phyloP scores from a whole-genome alignment of 441 rosid genomes.

The Erodium texanum region DNA sequence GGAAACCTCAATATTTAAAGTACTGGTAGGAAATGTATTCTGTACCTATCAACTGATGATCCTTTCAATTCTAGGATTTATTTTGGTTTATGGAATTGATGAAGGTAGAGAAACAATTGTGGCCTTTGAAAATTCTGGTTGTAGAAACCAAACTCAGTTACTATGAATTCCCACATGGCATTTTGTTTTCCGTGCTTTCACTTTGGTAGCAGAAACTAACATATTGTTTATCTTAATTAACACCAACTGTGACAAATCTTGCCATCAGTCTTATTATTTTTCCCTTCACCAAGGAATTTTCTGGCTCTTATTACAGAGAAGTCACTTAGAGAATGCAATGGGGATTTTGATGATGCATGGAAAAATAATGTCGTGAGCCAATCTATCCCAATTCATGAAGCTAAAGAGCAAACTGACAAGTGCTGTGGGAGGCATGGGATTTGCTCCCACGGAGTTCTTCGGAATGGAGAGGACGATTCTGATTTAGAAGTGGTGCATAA shows the following conservation, averaged over 20 bases:
- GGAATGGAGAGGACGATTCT: constrained; percentile 37
- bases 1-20: background rate
- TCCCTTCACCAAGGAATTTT: background rate
- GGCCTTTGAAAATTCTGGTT: background rate
- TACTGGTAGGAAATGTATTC: background rate
- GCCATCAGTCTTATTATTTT: constrained; percentile 1
- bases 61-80: constrained; percentile 4
- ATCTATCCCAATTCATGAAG: constrained; percentile 25
- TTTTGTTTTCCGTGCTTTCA: background rate
- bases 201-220: constrained; percentile 6
- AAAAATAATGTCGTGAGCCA: constrained; percentile 31
- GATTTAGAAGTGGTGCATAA: constrained; percentile 24
- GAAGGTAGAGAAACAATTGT: background rate
- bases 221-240: background rate
- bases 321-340: constrained; percentile 27
- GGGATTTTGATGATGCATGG: constrained; percentile 27
- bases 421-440: constrained; percentile 53
- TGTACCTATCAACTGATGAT: background rate
- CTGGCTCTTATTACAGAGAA: constrained; percentile 34
- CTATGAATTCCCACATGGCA: background rate
- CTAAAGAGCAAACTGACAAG: constrained; percentile 32
- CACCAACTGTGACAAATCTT: background rate
- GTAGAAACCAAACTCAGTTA: background rate
- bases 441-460: constrained; percentile 86
- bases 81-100: background rate